Percentiles rank a stretch among this genome's conserved stretches.
Conservation (phyloP, 2,329 filamentous ascomycete genomes). For the Fusarium kyushuense region DNA sequence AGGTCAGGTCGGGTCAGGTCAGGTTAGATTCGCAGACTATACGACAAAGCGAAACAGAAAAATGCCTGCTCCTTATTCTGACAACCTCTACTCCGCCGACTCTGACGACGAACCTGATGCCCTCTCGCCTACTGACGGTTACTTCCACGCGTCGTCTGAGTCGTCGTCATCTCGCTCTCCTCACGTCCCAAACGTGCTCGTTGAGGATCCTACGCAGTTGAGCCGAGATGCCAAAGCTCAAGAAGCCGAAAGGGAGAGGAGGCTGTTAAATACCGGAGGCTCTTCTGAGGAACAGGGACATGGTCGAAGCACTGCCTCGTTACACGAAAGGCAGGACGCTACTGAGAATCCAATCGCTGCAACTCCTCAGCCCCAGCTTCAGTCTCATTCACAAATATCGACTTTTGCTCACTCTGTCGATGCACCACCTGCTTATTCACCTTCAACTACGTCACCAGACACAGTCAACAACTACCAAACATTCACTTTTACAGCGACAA, state of each 20-base stretch:
- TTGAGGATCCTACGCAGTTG: conserved; percentile 61
- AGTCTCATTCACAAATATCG: conserved; percentile 11
- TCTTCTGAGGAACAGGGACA: neutral
- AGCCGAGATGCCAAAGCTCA: conserved; percentile 57
- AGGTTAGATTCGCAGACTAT: neutral
- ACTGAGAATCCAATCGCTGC: neutral
- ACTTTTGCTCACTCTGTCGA: conserved; percentile 49
- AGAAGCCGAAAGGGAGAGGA: conserved; percentile 59
- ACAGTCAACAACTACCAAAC: conserved; percentile 57
- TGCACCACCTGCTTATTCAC: conserved; percentile 65
- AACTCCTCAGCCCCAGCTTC: conserved; percentile 7
- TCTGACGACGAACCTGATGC: conserved; percentile 53
- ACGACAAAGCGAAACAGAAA: conserved; percentile 24
- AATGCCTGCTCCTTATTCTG: conserved; percentile 62
- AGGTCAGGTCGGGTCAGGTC: neutral
- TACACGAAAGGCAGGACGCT: neutral
- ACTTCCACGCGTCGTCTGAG: conserved; percentile 59
- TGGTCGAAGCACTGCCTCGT: conserved; percentile 1
- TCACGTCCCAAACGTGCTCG: conserved; percentile 61
- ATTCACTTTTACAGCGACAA: conserved; percentile 53
- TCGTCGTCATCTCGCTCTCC: conserved; percentile 50
- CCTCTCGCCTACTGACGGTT: conserved; percentile 65
- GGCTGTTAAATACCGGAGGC: conserved; percentile 45
- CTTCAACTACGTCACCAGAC: conserved; percentile 54
- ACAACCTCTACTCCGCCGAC: conserved; percentile 61